These are phyloP conservation scores for Ailanthus altissimus DNA, from an alignment of 345 rosid species.

Conservation along the genomic window DNA sequence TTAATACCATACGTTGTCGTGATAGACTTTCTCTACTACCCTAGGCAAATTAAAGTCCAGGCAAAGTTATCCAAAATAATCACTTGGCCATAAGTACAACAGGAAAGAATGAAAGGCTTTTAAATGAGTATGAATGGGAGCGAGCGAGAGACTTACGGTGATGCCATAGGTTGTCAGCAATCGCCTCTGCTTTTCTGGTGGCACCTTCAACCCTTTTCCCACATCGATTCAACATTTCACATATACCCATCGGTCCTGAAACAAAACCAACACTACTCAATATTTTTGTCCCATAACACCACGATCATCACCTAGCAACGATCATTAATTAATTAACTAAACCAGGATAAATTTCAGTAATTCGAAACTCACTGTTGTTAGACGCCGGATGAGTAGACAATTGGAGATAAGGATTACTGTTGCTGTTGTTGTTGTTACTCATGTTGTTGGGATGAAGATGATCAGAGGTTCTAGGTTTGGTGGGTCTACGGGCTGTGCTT, in stretches of 20 bases:
- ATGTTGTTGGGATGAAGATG: conserved; percentile 17
- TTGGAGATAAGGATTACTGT: conserved; percentile 44
- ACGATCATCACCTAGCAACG: background rate
- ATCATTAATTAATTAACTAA: background rate
- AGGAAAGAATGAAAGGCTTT: background rate
- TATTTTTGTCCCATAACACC: background rate
- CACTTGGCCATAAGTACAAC: background rate
- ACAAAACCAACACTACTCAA: conserved; percentile 5
- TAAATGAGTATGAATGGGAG: background rate
- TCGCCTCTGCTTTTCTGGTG: conserved; percentile 53
- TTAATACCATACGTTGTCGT: too few species aligned
- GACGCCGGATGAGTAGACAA: conserved; percentile 34
- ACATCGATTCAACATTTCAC: conserved; percentile 52
- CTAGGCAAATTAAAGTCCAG: too few species aligned
- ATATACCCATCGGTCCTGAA: conserved; percentile 59
- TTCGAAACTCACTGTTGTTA: conserved; percentile 36
- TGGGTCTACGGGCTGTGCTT: background rate
- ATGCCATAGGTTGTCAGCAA: conserved; percentile 62
- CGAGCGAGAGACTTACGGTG: conserved; percentile 40
- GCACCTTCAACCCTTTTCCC: conserved; percentile 64
- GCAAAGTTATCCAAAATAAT: too few species aligned
- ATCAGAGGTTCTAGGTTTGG: background rate
- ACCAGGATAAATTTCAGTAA: background rate
- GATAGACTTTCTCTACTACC: too few species aligned
- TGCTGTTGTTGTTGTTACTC: conserved; percentile 22